Percentiles rank a stretch among this genome's conserved stretches.
phyloP scores from a whole-genome alignment of 2,329 filamentous ascomycete genomes.

The Hortaea werneckii region DNA sequence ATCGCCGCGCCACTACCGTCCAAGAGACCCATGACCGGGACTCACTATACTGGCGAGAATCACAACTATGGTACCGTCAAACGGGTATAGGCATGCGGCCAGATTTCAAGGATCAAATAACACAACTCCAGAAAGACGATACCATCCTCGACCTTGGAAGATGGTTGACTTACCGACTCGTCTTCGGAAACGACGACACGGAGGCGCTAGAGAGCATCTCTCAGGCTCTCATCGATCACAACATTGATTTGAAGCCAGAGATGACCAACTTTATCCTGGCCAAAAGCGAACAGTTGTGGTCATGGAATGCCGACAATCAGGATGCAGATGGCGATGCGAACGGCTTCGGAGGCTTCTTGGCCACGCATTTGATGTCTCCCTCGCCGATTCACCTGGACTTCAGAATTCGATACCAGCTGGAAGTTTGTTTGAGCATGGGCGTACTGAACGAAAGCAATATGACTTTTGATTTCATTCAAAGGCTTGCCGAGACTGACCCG shows the following conservation, averaged over 20 bases:
- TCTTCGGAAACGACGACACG: slow-evolving; percentile 27
- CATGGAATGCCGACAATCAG: slow-evolving; percentile 2
- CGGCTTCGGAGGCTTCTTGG: neutral
- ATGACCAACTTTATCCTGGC: too few relatives aligned
- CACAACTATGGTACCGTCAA: slow-evolving; percentile 52
- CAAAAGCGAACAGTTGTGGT: slow-evolving; percentile 2
- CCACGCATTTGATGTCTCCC: neutral
- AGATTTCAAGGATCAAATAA: slow-evolving; percentile 3
- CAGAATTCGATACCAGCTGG: slow-evolving; percentile 74
- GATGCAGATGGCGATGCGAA: neutral
- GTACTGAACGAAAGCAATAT: slow-evolving; percentile 69
- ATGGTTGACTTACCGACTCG: slow-evolving; percentile 52
- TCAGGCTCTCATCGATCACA: slow-evolving; percentile 58
- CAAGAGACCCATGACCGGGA: slow-evolving; percentile 31
- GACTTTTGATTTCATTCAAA: slow-evolving; percentile 53
- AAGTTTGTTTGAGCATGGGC: slow-evolving; percentile 80
- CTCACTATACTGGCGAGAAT: slow-evolving; percentile 42
- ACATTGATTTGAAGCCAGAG: slow-evolving; percentile 25
- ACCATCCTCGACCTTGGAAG: slow-evolving; percentile 51
- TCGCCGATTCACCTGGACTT: slow-evolving; percentile 38
- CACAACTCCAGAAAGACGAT: slow-evolving; percentile 37
- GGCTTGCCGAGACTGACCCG: slow-evolving; percentile 36
- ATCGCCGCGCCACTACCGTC: slow-evolving; percentile 13
- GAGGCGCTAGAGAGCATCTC: slow-evolving; percentile 24
- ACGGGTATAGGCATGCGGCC: slow-evolving; percentile 48